Base-by-base conservation (phyloP, 2,329 filamentous ascomycete genomes). In the Botryotinia calthae region DNA sequence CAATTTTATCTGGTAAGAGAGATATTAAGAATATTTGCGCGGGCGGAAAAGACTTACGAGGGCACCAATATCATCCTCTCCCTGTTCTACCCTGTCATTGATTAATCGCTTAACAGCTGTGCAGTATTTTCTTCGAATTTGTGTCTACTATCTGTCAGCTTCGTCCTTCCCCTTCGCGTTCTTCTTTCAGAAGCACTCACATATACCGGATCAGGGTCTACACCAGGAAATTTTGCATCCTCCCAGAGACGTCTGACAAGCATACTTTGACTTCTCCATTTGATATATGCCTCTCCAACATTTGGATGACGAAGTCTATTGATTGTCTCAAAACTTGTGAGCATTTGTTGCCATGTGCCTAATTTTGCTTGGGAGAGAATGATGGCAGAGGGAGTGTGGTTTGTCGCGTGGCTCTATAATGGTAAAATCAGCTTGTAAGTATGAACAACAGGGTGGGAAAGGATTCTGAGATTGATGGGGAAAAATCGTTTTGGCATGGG, bases 161-260 rank as follows among this genome's bases (percentile, higher is more conserved):
- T 54, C 1, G 12, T n/a, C 6, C 16, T 28, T 20, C 6, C 22
- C 12, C 12, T 2, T 3, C 25, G 16, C 4, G 22, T 18, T 37
- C 1, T 22, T 2, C 2, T n/a, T 6, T 1, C 1, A 6, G 42
- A 28, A 28, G 14, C 4, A 56, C 48, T 56, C 48, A 67, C 65
- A 16, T 67, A 67, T 14, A 56, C 4, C 3, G 28, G 25, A 67
- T 67, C 65, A 1, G 65, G 65, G 18, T 67, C 65, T 3, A 56
- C 9, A 1, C 65, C 65, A 1, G 34, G 65, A 10, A 67, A 67
- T 12, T 42, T 31, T 1, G n/a, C 34, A 31, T 42, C 10, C 7
- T 51, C n/a, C 65, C 65, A 67, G n/a, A 67, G 65, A 56, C 65
- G 65, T 42, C 48, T 56, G 20, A 67, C 65, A 42, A 67, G 48